Evolutionary conservation across 345 rosid species (phyloP).

Genomic region (Gynandropsis gynandra): DNA sequence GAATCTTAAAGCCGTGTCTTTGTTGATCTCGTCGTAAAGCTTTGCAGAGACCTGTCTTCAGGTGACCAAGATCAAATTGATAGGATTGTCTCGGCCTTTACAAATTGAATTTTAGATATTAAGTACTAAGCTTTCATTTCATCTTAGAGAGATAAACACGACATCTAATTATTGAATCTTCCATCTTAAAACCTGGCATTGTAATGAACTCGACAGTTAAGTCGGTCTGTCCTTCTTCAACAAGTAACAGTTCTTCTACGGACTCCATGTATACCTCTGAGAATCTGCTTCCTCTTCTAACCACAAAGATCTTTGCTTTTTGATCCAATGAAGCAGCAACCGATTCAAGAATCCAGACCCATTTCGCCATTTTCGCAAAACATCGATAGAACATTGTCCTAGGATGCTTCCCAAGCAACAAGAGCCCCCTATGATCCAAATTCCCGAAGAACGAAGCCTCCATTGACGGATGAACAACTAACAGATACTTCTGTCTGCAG

Average conservation of each 20-base stretch:
- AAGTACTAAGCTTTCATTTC: too few relatives aligned
- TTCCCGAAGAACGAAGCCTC: conserved; percentile 59
- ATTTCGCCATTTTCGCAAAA: conserved; percentile 51
- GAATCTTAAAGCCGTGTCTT: too few relatives aligned
- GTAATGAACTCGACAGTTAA: conserved; percentile 45
- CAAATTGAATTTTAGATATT: too few relatives aligned
- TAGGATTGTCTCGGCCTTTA: neutral
- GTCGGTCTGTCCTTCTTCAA: conserved; percentile 14
- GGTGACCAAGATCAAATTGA: conserved; percentile 21
- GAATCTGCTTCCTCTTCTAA: conserved; percentile 40
- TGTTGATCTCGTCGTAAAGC: too few relatives aligned
- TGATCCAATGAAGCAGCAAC: conserved; percentile 43
- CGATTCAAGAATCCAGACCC: conserved; percentile 49
- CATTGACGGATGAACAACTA: conserved; percentile 52
- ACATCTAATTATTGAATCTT: conserved; percentile 34
- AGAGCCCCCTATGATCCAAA: conserved; percentile 46
- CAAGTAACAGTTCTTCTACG: conserved; percentile 17
- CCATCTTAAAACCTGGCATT: conserved; percentile 56
- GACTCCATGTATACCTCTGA: conserved; percentile 44
- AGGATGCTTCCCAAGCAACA: conserved; percentile 50
- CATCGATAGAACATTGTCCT: conserved; percentile 52
- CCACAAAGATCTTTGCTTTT: conserved; percentile 39
- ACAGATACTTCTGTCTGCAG: conserved; percentile 44
- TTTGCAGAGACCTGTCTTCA: conserved; percentile 21
- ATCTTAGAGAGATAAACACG: conserved; percentile 43